Percentiles rank a stretch among this genome's conserved stretches.
phyloP scores from a whole-genome alignment of 176 grass and related monocot species.

The Tillandsia fasciculata region DNA sequence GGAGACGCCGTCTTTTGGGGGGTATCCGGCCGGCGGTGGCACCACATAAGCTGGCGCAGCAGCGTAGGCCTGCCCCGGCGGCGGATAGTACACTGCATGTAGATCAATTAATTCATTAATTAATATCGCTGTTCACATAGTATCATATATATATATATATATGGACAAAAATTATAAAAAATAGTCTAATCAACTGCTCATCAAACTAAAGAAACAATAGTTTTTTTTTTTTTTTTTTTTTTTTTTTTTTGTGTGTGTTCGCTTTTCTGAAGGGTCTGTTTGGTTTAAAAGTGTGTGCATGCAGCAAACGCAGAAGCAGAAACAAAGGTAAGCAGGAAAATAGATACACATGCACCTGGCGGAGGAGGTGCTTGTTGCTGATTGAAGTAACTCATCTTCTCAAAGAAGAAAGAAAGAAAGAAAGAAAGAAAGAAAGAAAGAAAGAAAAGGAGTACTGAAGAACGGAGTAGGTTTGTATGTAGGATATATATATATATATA shows the following conservation, averaged over 20 bases:
- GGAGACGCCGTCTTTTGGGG: neutral
- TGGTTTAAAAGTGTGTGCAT: no score
- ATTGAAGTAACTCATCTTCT: slow-evolving; percentile 11
- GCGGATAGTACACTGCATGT: slow-evolving; percentile 12
- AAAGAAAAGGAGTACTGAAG: neutral
- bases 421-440: neutral
- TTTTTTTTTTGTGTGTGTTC: no score
- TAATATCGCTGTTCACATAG: neutral
- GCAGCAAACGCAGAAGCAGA: no score
- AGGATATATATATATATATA: no score
- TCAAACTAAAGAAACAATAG: no score
- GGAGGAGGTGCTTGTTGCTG: slow-evolving; percentile 15
- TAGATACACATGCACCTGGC: slow-evolving; percentile 1
- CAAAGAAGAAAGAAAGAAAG: neutral
- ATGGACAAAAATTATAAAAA: no score
- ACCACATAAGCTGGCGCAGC: slow-evolving; percentile 39
- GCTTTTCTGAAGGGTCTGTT: no score
- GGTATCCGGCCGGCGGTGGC: slow-evolving; percentile 29
- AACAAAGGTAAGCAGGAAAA: neutral
- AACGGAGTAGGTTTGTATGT: neutral
- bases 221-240: no score
- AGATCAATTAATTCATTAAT: neutral
- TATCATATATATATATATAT: neutral
- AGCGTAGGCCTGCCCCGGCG: slow-evolving; percentile 30
- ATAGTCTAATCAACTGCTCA: no score